Evolutionary conservation across 371 early-diverging fungal species (phyloP).

Genomic region (Mucor circinelloides): DNA sequence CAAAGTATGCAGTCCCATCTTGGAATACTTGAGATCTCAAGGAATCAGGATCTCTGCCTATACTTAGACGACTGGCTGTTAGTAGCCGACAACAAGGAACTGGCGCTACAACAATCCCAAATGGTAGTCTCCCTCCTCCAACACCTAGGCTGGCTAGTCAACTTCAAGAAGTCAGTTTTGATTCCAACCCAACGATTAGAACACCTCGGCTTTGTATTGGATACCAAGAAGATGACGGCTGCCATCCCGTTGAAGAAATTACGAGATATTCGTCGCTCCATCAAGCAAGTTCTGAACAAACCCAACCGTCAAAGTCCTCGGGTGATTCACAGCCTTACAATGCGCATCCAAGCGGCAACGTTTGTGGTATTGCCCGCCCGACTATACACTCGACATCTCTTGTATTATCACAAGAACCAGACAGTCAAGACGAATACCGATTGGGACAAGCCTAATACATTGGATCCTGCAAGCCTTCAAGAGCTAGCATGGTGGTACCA

Average conservation of each 20-base stretch:
- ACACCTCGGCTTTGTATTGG: too few relatives aligned
- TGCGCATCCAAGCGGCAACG: constrained; percentile 14
- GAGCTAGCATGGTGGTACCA: constrained; percentile 11
- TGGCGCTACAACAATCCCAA: too few relatives aligned
- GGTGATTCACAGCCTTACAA: constrained; percentile 19
- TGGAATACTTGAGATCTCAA: constrained; percentile 26
- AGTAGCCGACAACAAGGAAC: constrained; percentile 1
- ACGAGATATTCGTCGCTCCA: too few relatives aligned
- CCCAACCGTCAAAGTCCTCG: constrained; percentile 6
- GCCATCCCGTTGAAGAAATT: too few relatives aligned
- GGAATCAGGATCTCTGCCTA: constrained; percentile 8
- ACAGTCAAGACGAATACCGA: not conserved
- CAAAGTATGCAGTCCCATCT: constrained; percentile 29
- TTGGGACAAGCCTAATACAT: not conserved
- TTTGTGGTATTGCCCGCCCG: constrained; percentile 10
- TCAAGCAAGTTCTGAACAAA: not conserved
- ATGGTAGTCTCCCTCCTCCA: not conserved
- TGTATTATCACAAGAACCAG: constrained; percentile 13
- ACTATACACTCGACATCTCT: constrained; percentile 15
- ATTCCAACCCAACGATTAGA: too few relatives aligned
- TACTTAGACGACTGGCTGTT: constrained; percentile 20
- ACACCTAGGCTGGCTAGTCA: constrained; percentile 2
- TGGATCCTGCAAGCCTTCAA: not conserved
- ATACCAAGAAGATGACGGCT: too few relatives aligned
- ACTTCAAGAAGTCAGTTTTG: too few relatives aligned